Percentiles rank a stretch among this genome's conserved stretches.
These are phyloP conservation scores for Colletotrichum falcatum DNA, from an alignment of 2,329 filamentous ascomycete genomes.

Conservation along the genomic window DNA sequence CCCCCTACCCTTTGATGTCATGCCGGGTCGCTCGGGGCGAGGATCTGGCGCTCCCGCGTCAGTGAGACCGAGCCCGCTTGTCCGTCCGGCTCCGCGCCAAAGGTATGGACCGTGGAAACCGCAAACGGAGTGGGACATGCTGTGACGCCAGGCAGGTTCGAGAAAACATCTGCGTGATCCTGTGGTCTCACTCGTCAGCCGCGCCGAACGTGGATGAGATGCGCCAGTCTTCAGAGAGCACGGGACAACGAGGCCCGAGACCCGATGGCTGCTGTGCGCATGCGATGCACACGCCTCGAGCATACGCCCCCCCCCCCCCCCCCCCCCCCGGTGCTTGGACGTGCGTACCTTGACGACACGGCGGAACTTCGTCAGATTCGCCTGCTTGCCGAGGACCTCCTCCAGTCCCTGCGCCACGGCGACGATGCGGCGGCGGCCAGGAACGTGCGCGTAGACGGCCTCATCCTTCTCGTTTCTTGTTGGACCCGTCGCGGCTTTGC, in stretches of 20 bases:
- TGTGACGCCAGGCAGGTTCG: conserved; percentile 60
- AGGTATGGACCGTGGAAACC: background rate
- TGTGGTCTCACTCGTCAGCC: conserved; percentile 14
- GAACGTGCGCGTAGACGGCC: background rate
- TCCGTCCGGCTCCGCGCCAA: background rate
- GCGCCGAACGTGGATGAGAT: background rate
- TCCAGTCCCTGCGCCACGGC: conserved; percentile 52
- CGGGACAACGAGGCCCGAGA: conserved; percentile 38
- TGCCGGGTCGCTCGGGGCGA: conserved; percentile 69
- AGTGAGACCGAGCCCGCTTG: background rate
- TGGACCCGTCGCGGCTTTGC: background rate
- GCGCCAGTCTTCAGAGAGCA: background rate
- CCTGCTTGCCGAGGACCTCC: conserved; percentile 53
- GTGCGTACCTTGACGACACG: conserved; percentile 55
- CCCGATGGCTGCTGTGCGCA: conserved; percentile 31
- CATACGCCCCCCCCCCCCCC: background rate
- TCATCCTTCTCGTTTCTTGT: conserved; percentile 3
- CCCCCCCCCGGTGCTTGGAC: background rate
- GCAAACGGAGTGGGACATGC: conserved; percentile 48
- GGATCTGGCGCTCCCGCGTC: conserved; percentile 53
- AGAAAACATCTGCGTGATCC: conserved; percentile 59
- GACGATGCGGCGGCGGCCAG: conserved; percentile 13
- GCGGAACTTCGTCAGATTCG: conserved; percentile 59
- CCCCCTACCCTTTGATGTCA: conserved; percentile 55
- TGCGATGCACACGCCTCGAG: conserved; percentile 17